These are phyloP conservation scores for Lentinula guzmanii DNA, from an alignment of 768 basidiomycete species.

Conservation along the genomic window DNA sequence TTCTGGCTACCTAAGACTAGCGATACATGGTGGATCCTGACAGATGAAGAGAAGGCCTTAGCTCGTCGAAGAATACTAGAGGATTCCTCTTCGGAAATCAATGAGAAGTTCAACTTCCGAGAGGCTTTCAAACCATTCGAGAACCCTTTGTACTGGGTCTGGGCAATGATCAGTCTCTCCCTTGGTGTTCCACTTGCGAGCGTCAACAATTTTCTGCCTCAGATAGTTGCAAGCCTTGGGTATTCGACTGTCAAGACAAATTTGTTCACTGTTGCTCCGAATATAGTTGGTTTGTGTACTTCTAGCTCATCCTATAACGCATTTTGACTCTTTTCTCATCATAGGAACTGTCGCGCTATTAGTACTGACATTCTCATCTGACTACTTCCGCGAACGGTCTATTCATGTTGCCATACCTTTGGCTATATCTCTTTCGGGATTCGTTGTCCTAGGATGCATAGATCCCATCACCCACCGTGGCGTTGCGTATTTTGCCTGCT, in stretches of 20 bases:
- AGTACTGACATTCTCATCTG: slow-evolving; percentile 42
- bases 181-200: slow-evolving; percentile 44
- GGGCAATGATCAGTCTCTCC: slow-evolving; percentile 39
- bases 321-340: neutral
- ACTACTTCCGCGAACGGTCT: slow-evolving; percentile 45
- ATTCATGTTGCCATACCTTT: slow-evolving; percentile 43
- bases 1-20: slow-evolving; percentile 41
- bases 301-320: neutral
- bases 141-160: slow-evolving; percentile 41
- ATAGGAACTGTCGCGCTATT: slow-evolving; percentile 33
- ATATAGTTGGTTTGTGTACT: slow-evolving; percentile 29
- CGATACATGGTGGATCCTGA: slow-evolving; percentile 33
- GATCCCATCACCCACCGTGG: slow-evolving; percentile 31
- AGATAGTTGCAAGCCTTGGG: slow-evolving; percentile 38
- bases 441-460: slow-evolving; percentile 40
- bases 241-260: slow-evolving; percentile 47
- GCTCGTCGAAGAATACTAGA: slow-evolving; percentile 36
- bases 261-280: slow-evolving; percentile 47
- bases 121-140: slow-evolving; percentile 40
- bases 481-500: slow-evolving; percentile 50
- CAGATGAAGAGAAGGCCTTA: slow-evolving; percentile 30
- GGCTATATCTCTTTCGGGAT: slow-evolving; percentile 28
- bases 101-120: slow-evolving; percentile 33
- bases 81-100: slow-evolving; percentile 38
- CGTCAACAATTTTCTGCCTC: slow-evolving; percentile 48